These are phyloP conservation scores for Coprinopsis cinerea DNA, from an alignment of 768 basidiomycete species.

Conservation along the genomic window DNA sequence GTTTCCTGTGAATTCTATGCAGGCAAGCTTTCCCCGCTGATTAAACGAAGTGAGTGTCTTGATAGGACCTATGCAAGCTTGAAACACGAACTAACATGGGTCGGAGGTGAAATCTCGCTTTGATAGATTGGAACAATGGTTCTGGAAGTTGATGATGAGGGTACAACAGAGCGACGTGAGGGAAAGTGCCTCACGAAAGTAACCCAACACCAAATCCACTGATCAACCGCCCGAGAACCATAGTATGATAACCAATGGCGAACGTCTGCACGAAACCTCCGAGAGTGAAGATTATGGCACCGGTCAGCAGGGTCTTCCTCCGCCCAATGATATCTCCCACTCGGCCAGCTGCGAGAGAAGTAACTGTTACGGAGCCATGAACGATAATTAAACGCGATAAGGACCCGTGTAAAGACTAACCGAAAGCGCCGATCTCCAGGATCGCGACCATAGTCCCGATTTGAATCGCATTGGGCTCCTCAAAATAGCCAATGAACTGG, in stretches of 20 bases:
- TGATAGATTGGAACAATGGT: slow-evolving; percentile 94
- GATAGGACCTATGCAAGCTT: too few relatives aligned
- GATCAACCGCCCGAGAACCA: slow-evolving; percentile 79
- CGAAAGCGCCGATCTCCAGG: too few relatives aligned
- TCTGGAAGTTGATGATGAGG: slow-evolving; percentile 34
- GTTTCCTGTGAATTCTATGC: slow-evolving; percentile 94
- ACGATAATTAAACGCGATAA: too few relatives aligned
- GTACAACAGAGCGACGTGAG: too few relatives aligned
- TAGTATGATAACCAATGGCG: slow-evolving; percentile 67
- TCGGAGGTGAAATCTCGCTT: slow-evolving; percentile 91
- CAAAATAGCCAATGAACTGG: too few relatives aligned
- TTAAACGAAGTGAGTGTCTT: too few relatives aligned
- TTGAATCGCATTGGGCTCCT: too few relatives aligned
- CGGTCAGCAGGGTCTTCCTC: slow-evolving; percentile 75
- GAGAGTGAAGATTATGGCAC: slow-evolving; percentile 78
- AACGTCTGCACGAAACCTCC: slow-evolving; percentile 87
- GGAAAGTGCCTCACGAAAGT: slow-evolving; percentile 70
- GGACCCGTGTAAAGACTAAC: too few relatives aligned
- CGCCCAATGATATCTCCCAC: slow-evolving; percentile 85
- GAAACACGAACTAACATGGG: slow-evolving; percentile 55
- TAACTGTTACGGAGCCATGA: too few relatives aligned
- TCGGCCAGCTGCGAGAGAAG: slow-evolving; percentile 81
- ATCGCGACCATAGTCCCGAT: too few relatives aligned
- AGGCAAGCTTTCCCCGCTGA: slow-evolving; percentile 87
- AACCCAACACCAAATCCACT: slow-evolving; percentile 90